Percentiles rank a stretch among this genome's conserved stretches.
Conservation (phyloP, 805 yeast species). For the Candida orba region DNA sequence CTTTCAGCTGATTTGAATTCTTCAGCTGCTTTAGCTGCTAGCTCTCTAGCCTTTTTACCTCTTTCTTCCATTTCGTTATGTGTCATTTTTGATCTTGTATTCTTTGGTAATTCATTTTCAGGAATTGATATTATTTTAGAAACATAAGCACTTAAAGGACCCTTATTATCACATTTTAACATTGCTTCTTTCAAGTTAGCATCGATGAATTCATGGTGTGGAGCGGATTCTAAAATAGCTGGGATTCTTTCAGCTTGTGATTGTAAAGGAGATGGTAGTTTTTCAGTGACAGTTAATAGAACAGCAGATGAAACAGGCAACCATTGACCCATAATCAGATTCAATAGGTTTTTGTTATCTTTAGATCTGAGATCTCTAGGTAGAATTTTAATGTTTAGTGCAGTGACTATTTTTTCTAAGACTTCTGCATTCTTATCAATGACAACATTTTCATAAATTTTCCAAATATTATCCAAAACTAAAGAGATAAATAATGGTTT, state of each 20-base stretch:
- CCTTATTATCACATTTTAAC: conserved; percentile 56
- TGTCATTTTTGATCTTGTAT: conserved; percentile 32
- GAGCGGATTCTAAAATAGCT: conserved; percentile 53
- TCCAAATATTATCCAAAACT: conserved; percentile 88
- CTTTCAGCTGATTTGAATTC: conserved; percentile 26
- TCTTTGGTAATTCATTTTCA: conserved; percentile 66
- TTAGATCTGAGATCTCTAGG: conserved; percentile 77
- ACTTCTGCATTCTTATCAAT: conserved; percentile 60
- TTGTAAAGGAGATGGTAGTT: conserved; percentile 71
- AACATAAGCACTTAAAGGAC: conserved; percentile 69
- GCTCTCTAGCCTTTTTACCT: conserved; percentile 55
- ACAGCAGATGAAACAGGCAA: conserved; percentile 85
- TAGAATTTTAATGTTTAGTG: conserved; percentile 58
- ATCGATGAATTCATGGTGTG: conserved; percentile 44
- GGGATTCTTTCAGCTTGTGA: conserved; percentile 74
- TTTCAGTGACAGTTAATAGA: conserved; percentile 74
- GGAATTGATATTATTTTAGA: conserved; percentile 88
- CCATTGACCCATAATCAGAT: conserved; percentile 83
- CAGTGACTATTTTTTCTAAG: conserved; percentile 64
- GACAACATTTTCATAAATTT: conserved; percentile 68
- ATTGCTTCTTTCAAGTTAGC: conserved; percentile 45
- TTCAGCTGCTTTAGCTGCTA: conserved; percentile 64
- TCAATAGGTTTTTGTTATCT: conserved; percentile 59
- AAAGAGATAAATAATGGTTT: conserved; percentile 85
- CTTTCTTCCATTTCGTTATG: conserved; percentile 56